phyloP scores from a whole-genome alignment of 345 rosid genomes.

The Viola odorata region DNA sequence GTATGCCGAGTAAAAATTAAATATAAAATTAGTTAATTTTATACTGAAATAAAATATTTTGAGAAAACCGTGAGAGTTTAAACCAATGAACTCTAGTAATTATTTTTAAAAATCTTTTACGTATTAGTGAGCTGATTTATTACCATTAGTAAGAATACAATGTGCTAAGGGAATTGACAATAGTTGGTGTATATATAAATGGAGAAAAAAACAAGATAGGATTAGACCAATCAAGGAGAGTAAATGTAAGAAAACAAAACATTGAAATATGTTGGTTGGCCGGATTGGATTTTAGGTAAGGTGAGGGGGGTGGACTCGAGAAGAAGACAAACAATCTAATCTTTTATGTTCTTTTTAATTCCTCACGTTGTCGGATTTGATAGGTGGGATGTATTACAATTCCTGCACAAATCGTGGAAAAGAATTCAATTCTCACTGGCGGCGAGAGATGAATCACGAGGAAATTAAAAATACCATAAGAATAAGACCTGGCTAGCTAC shows the following conservation, averaged over 20 bases:
- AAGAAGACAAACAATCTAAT: conserved; percentile 6
- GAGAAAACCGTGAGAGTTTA: too few species aligned
- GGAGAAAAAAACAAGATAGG: neutral
- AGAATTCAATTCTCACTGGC: neutral
- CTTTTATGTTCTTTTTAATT: conserved; percentile 4
- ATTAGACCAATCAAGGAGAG: neutral
- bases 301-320: neutral
- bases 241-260: neutral
- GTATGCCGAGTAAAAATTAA: too few species aligned
- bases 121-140: neutral
- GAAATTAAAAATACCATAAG: too few species aligned
- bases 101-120: neutral
- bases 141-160: neutral
- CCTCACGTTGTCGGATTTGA: conserved; percentile 13
- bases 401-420: conserved; percentile 4
- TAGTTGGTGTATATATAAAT: too few species aligned
- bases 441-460: neutral
- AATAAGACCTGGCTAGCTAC: too few species aligned
- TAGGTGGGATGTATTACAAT: conserved; percentile 15
- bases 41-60: too few species aligned
- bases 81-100: too few species aligned
- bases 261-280: conserved; percentile 3
- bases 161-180: too few species aligned
- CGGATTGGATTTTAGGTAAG: neutral
- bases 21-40: too few species aligned